Evolutionary conservation across 2,329 filamentous ascomycete genomes (phyloP), one percentile per base, ranked within the genome.

Genomic region (Colletotrichum incanum): DNA sequence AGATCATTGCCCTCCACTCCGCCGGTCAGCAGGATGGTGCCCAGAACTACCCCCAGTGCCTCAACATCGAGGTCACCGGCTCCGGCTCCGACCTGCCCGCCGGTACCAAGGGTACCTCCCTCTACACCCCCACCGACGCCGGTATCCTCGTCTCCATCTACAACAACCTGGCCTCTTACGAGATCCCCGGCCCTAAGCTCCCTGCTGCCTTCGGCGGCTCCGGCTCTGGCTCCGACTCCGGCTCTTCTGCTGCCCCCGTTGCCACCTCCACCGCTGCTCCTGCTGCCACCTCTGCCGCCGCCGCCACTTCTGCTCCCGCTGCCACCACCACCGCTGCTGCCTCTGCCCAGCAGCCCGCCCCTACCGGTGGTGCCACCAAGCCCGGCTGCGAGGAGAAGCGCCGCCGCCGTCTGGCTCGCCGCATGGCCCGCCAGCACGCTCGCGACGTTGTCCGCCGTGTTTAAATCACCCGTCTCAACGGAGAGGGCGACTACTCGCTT

Each of bases 1-100:
- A 90, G 80, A 87, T 89, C 77, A 86, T 89, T 65, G 87, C 84
- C 26, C 84, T 89, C 26, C 88, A 89, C 82, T 82, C 82, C 39
- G 87, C 83, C 18, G 83, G 80, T 5, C 75, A 78, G 49, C 65
- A 60, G 63, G 77, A 81, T 20, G 83, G 83, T 66, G 86, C 86
- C 2, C 86, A 88, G 78, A 80, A 82, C 67, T 88, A 88, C 77
- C 86, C 86, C n/a, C 85, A 87, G 81, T 88, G 86, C 76, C 80
- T 87, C 71, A 87, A 87, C 76, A 77, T 87, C 52, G 80, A 84
- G 76, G 81, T 88, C 60, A 83, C 80, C 58, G 86, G 86, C 50
- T 78, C 80, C 56, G 82, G 83, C 34, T 74, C 77, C 0, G 73
- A 73, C 12, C 70, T 71, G 11, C 76, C 81, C 37, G 77, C 74